A percentile compares a stretch with the other conserved stretches of the same genome.
phyloP scores from a whole-genome alignment of 2,329 filamentous ascomycete genomes.

The Beauveria pseudobassiana region DNA sequence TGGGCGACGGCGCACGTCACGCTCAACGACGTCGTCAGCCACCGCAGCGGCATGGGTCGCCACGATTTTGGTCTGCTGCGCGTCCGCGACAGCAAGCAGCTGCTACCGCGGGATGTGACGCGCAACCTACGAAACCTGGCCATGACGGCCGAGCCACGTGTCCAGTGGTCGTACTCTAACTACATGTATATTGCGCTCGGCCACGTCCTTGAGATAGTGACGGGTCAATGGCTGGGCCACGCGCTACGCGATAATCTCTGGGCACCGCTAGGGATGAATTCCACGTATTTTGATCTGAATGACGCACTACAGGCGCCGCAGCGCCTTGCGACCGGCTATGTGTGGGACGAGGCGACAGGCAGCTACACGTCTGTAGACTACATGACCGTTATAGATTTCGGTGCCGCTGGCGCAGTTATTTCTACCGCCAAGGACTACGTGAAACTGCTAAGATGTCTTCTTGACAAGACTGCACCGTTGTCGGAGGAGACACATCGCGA shows the following conservation, averaged over 20 bases:
- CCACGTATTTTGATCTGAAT: slow-evolving; percentile 28
- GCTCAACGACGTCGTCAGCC: neutral
- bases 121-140: slow-evolving; percentile 38
- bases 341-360: slow-evolving; percentile 23
- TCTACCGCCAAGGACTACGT: slow-evolving; percentile 43
- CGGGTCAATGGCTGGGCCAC: slow-evolving; percentile 28
- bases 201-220: slow-evolving; percentile 38
- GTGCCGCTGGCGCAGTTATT: slow-evolving; percentile 35
- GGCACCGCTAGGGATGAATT: slow-evolving; percentile 38
- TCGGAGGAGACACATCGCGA: slow-evolving; percentile 20
- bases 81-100: slow-evolving; percentile 6
- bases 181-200: slow-evolving; percentile 39
- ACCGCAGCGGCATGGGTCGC: slow-evolving; percentile 6
- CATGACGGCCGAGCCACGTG: slow-evolving; percentile 35
- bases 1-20: slow-evolving; percentile 8
- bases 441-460: slow-evolving; percentile 42
- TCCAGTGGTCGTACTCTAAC: slow-evolving; percentile 42
- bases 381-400: slow-evolving; percentile 19
- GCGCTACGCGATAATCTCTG: slow-evolving; percentile 36
- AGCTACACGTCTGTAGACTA: slow-evolving; percentile 20
- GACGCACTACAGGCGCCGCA: slow-evolving; percentile 20
- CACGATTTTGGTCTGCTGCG: neutral
- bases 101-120: slow-evolving; percentile 28
- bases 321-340: slow-evolving; percentile 35
- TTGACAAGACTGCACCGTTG: slow-evolving; percentile 24